These are phyloP conservation scores for Luffa acutangula DNA, from an alignment of 306 rosid genomes.

Conservation along the genomic window DNA sequence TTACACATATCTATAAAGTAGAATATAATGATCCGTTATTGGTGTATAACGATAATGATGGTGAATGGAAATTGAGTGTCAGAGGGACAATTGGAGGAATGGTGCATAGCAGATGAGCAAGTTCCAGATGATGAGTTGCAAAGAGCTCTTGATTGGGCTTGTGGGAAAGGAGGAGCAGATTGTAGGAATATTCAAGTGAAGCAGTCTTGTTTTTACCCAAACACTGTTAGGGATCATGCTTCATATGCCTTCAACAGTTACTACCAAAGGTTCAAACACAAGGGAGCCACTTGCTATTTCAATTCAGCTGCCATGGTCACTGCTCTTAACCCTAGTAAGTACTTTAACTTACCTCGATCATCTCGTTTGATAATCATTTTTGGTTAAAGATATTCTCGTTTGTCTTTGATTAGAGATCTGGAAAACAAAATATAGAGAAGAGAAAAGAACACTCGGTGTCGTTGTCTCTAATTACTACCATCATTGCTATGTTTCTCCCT, in stretches of 20 bases:
- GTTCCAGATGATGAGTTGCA: slow-evolving; percentile 47
- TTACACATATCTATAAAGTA: too few species aligned
- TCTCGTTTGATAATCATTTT: neutral
- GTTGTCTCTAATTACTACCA: too few species aligned
- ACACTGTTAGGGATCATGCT: slow-evolving; percentile 64
- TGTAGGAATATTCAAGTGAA: slow-evolving; percentile 49
- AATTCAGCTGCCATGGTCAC: slow-evolving; percentile 64
- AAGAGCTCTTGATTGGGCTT: slow-evolving; percentile 70
- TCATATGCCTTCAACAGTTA: slow-evolving; percentile 76
- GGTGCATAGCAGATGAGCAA: slow-evolving; percentile 87
- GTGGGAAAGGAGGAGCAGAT: slow-evolving; percentile 72
- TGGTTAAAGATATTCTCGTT: too few species aligned
- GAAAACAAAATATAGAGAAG: too few species aligned
- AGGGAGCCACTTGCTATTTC: slow-evolving; percentile 64
- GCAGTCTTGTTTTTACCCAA: slow-evolving; percentile 60
- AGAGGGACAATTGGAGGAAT: slow-evolving; percentile 44
- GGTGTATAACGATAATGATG: too few species aligned
- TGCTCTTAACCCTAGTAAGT: slow-evolving; percentile 48
- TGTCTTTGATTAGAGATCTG: too few species aligned
- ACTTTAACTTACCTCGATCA: neutral
- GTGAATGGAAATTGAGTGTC: neutral
- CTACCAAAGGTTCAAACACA: slow-evolving; percentile 56
- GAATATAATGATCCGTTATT: too few species aligned
- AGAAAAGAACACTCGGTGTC: neutral
- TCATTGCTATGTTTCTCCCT: neutral